Conservation (phyloP, 768 basidiomycete genomes). For the Russula virescens region DNA sequence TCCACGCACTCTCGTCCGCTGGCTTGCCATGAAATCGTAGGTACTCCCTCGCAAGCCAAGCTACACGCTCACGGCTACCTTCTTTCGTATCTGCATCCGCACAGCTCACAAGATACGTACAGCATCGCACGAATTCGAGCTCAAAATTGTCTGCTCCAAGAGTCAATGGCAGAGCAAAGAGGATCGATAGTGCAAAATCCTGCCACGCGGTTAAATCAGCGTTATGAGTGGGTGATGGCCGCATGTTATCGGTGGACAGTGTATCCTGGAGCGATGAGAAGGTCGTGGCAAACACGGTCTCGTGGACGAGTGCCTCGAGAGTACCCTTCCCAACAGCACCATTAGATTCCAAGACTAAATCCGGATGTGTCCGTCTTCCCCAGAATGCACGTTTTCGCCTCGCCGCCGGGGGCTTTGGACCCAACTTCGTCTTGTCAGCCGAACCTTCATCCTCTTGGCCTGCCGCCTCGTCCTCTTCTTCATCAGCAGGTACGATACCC, state of each 20-base stretch:
- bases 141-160: conserved; percentile 56
- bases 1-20: conserved; percentile 49
- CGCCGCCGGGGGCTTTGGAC: conserved; percentile 31
- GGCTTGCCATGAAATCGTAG: conserved; percentile 51
- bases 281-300: conserved; percentile 72
- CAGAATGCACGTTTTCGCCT: conserved; percentile 68
- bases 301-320: conserved; percentile 76
- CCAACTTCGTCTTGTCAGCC: conserved; percentile 31
- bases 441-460: conserved; percentile 27
- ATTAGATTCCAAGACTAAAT: conserved; percentile 43
- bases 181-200: conserved; percentile 54
- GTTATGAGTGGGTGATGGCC: conserved; percentile 18
- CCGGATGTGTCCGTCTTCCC: conserved; percentile 72
- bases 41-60: conserved; percentile 65
- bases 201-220: conserved; percentile 42
- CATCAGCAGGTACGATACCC: conserved; percentile 47
- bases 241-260: conserved; percentile 7
- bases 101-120: conserved; percentile 57
- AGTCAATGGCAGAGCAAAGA: conserved; percentile 55
- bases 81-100: conserved; percentile 38
- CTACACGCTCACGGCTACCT: conserved; percentile 42
- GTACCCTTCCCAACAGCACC: conserved; percentile 55
- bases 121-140: conserved; percentile 62
- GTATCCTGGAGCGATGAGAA: conserved; percentile 32
- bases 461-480: conserved; percentile 44